Percentiles rank a stretch among this genome's conserved stretches.
phyloP scores from a whole-genome alignment of 495 filamentous ascomycete species.

The Penicillium flavigenum region DNA sequence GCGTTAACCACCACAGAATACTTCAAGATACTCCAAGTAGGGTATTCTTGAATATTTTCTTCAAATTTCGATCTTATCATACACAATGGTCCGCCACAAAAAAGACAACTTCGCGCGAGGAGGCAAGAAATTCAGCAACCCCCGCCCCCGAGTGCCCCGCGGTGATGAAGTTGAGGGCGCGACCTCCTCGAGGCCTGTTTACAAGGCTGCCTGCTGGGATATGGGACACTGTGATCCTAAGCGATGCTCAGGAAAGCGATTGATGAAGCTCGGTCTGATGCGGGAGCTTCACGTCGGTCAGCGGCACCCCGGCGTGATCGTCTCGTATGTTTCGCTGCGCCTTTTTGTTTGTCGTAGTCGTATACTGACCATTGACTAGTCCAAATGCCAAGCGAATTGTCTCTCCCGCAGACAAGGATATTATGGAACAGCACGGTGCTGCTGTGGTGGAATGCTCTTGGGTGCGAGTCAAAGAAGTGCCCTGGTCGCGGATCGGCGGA shows the following conservation, averaged over 20 bases:
- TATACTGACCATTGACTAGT: constrained; percentile 36
- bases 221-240: constrained; percentile 97
- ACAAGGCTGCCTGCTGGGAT: constrained; percentile 97
- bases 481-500: constrained; percentile 89
- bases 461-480: constrained; percentile 88
- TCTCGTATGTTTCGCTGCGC: constrained; percentile 57
- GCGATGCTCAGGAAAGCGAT: constrained; percentile 89
- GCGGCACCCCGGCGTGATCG: constrained; percentile 83
- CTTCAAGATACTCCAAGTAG: neutral
- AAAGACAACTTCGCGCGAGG: constrained; percentile 79
- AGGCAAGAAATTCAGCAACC: constrained; percentile 61
- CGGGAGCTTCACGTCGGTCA: constrained; percentile 88
- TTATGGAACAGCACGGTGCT: constrained; percentile 85
- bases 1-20: neutral
- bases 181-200: constrained; percentile 55
- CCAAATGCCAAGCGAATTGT: constrained; percentile 86
- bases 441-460: constrained; percentile 98
- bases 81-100: constrained; percentile 83
- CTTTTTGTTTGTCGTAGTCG: constrained; percentile 1
- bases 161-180: constrained; percentile 34
- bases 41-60: neutral
- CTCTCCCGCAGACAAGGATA: constrained; percentile 73
- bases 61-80: neutral
- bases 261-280: constrained; percentile 92
- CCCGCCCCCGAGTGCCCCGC: constrained; percentile 49